A percentile compares a stretch with the other conserved stretches of the same genome.
phyloP scores from a whole-genome alignment of 768 basidiomycete genomes.

The Psilocybe sp. region DNA sequence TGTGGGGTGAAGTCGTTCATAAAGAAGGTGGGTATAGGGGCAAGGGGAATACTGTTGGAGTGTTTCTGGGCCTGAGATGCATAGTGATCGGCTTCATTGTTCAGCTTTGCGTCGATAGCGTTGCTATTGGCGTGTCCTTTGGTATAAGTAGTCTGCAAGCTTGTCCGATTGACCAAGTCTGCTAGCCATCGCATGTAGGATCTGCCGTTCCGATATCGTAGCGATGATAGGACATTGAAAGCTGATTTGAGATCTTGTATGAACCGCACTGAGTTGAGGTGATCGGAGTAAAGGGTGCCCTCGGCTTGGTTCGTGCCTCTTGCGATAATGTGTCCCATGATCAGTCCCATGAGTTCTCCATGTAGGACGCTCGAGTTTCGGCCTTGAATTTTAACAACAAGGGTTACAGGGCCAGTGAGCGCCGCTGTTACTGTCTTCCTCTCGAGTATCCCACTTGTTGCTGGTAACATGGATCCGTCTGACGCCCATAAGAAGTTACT shows the following conservation, averaged over 20 bases:
- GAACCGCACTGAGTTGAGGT: slow-evolving; percentile 8
- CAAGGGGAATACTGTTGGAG: background rate
- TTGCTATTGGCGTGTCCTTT: no score
- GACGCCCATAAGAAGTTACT: slow-evolving; percentile 13
- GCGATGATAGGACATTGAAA: no score
- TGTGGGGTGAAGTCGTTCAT: slow-evolving; percentile 16
- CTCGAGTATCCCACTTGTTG: slow-evolving; percentile 2
- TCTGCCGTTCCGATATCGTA: no score
- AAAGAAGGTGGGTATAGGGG: slow-evolving; percentile 14
- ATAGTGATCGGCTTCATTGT: slow-evolving; percentile 12
- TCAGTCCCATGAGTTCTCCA: slow-evolving; percentile 6
- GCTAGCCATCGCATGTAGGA: no score
- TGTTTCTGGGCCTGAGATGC: slow-evolving; percentile 6
- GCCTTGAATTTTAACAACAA: slow-evolving; percentile 6
- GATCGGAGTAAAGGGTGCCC: slow-evolving; percentile 4
- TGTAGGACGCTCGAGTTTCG: slow-evolving; percentile 7
- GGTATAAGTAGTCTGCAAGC: no score
- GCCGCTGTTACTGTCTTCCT: slow-evolving; percentile 3
- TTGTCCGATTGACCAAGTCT: no score
- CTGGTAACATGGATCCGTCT: slow-evolving; percentile 10
- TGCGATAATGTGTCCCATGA: slow-evolving; percentile 3
- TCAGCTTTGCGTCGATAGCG: no score
- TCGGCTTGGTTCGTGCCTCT: background rate
- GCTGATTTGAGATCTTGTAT: slow-evolving; percentile 3
- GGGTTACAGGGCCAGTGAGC: background rate